Evolutionary conservation across 441 rosid species (phyloP).

Genomic region (Populus hybrid): DNA sequence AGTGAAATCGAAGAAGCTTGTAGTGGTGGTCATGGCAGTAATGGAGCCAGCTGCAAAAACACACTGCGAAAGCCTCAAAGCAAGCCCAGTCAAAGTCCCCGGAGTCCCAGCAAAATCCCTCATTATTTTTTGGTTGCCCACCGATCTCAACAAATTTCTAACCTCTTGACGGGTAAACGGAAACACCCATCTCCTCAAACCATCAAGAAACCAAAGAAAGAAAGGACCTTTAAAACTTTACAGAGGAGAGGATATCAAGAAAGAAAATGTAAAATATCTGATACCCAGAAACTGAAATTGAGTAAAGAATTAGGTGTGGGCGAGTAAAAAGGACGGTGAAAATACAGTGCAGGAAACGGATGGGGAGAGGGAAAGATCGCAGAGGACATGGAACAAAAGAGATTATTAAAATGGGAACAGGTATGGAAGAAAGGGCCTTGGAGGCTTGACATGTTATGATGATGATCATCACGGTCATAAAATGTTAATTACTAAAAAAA

Average conservation of each 20-base stretch:
- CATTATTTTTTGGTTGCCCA: slow-evolving; percentile 32
- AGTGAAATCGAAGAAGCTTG: slow-evolving; percentile 55
- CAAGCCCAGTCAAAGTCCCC: slow-evolving; percentile 68
- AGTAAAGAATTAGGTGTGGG: background rate
- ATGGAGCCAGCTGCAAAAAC: slow-evolving; percentile 76
- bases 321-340: background rate
- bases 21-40: slow-evolving; percentile 58
- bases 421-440: background rate
- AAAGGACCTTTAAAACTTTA: too few relatives aligned
- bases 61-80: slow-evolving; percentile 65
- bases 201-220: background rate
- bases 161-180: slow-evolving; percentile 1
- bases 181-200: slow-evolving; percentile 15
- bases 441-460: background rate
- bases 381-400: slow-evolving; percentile 12
- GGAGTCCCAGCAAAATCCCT: slow-evolving; percentile 83
- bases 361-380: background rate
- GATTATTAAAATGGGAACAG: slow-evolving; percentile 8
- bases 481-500: too few relatives aligned
- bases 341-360: background rate
- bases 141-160: slow-evolving; percentile 9
- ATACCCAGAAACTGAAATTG: slow-evolving; percentile 19
- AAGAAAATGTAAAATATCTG: background rate
- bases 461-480: too few relatives aligned
- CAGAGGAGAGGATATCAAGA: background rate